These are phyloP conservation scores for Fraxinus nigra DNA, from an alignment of 305 asterid genomes.

Conservation along the genomic window DNA sequence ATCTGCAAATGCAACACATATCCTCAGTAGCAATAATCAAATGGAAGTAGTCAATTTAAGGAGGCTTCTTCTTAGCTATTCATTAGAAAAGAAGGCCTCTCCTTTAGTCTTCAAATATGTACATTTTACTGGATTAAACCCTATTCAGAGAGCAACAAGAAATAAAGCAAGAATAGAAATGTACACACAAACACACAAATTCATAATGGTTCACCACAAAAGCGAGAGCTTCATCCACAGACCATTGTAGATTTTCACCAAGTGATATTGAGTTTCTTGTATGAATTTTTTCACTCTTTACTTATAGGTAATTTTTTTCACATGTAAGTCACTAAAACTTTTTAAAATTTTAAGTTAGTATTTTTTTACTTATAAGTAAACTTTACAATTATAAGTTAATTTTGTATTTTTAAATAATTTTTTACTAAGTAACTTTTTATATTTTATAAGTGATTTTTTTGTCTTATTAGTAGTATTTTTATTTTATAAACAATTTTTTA, in stretches of 20 bases:
- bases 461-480: background rate
- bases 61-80: background rate
- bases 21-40: background rate
- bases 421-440: background rate
- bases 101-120: background rate
- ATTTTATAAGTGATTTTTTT: background rate
- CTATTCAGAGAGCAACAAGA: background rate
- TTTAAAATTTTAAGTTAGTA: too few species aligned
- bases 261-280: background rate
- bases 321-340: background rate
- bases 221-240: background rate
- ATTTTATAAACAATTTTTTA: background rate
- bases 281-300: background rate
- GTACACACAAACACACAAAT: background rate
- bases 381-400: background rate
- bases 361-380: background rate
- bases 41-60: background rate
- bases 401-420: too few species aligned
- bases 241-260: background rate
- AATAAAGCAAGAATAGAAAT: background rate
- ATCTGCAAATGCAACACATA: slow-evolving; percentile 40
- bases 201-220: background rate
- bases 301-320: background rate
- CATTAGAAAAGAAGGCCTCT: background rate
- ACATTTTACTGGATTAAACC: background rate